These are phyloP conservation scores for Rostrohypoxylon terebratum DNA, from an alignment of 495 filamentous ascomycete genomes.

Conservation along the genomic window DNA sequence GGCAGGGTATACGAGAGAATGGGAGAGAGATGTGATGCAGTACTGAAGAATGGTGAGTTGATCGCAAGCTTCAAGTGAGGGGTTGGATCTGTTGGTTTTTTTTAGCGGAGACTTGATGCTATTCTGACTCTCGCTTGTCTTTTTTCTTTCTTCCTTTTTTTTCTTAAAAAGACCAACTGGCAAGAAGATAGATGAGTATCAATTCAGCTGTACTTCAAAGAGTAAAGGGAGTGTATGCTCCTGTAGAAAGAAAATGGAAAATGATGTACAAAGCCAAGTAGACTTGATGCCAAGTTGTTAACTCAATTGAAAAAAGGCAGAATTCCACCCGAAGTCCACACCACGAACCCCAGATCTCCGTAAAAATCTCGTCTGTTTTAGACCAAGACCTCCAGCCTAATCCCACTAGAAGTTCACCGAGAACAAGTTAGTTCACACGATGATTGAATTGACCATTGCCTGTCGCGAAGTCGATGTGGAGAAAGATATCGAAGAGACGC, in stretches of 20 bases:
- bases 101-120: conserved; percentile 41
- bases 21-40: conserved; percentile 43
- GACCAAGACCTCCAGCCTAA: conserved; percentile 49
- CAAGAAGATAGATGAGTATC: conserved; percentile 62
- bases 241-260: conserved; percentile 51
- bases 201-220: conserved; percentile 69
- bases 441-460: conserved; percentile 23
- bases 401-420: conserved; percentile 44
- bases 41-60: conserved; percentile 25
- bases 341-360: conserved; percentile 43
- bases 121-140: conserved; percentile 50
- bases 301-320: conserved; percentile 46
- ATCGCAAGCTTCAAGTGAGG: conserved; percentile 41
- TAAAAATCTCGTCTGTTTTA: conserved; percentile 47
- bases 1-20: conserved; percentile 50
- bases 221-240: conserved; percentile 54
- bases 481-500: neutral
- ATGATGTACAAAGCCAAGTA: conserved; percentile 60
- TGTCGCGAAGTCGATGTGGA: conserved; percentile 1
- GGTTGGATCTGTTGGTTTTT: conserved; percentile 48
- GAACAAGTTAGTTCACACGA: conserved; percentile 38
- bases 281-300: conserved; percentile 46
- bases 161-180: conserved; percentile 52
- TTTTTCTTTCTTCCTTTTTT: conserved; percentile 56
- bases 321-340: conserved; percentile 47